These are phyloP conservation scores for Colletotrichum aenigma DNA, from an alignment of 2,329 filamentous ascomycete species.

Conservation along the genomic window DNA sequence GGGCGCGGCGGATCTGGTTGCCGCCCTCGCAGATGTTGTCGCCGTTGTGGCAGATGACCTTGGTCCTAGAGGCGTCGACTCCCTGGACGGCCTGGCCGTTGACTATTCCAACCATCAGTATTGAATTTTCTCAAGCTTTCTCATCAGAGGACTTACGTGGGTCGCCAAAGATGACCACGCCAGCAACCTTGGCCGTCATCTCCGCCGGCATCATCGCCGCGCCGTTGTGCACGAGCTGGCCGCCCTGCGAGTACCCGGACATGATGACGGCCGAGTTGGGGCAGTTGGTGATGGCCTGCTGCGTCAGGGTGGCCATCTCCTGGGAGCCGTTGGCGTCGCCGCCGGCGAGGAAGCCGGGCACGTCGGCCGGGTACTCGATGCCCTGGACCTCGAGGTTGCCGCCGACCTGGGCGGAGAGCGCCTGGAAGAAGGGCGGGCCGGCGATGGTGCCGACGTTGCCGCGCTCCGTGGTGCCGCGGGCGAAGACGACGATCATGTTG, in stretches of 20 bases:
- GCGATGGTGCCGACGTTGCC: slow-evolving; percentile 55
- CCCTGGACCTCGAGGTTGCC: slow-evolving; percentile 56
- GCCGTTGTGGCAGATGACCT: slow-evolving; percentile 34
- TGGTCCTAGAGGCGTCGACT: neutral
- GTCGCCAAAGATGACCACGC: slow-evolving; percentile 33
- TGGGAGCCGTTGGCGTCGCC: slow-evolving; percentile 47
- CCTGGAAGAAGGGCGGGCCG: slow-evolving; percentile 55
- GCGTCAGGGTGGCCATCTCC: slow-evolving; percentile 36
- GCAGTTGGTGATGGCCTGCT: slow-evolving; percentile 42
- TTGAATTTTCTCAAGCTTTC: neutral
- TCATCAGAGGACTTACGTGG: slow-evolving; percentile 8
- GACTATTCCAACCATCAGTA: neutral
- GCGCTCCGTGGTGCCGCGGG: slow-evolving; percentile 57
- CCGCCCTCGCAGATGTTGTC: slow-evolving; percentile 35
- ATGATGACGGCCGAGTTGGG: slow-evolving; percentile 50
- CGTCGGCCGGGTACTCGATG: slow-evolving; percentile 53
- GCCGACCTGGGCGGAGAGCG: slow-evolving; percentile 44
- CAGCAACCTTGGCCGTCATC: slow-evolving; percentile 28
- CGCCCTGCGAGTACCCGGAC: slow-evolving; percentile 50
- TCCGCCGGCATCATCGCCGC: slow-evolving; percentile 40
- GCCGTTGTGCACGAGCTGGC: slow-evolving; percentile 46
- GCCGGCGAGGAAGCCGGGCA: slow-evolving; percentile 48
- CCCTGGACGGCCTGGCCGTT: slow-evolving; percentile 15
- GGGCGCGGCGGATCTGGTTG: slow-evolving; percentile 27
- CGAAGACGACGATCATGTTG: slow-evolving; percentile 57